Evolutionary conservation across 257 asterid genomes (phyloP), one percentile per base, ranked within the genome.

Genomic region (Rauvolfia tetraphylla): DNA sequence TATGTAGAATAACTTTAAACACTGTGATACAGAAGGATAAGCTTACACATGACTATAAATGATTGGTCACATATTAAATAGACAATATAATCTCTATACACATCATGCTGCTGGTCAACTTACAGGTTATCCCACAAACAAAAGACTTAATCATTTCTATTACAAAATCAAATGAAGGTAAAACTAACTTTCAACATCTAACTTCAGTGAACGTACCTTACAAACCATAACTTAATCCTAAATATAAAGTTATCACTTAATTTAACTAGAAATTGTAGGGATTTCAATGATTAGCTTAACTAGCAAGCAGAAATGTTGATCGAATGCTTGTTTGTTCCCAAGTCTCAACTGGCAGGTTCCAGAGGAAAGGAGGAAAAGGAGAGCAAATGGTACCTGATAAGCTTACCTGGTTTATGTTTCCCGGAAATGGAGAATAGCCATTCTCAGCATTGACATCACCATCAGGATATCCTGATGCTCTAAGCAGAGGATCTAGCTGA

Each of bases 341-440:
- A 38, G 31, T 23, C 51, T 17, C 51, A 41, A 23, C 8, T 3
- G 9, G 7, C 33, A 67, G 23, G 72, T 39, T 38, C 29, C 51
- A 62, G 46, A 75, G 33, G 46, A 56, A 12, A 68, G 68, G 57
- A 75, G 76, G n/a, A 65, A 25, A 20, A 68, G 54, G 74, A 82
- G 71, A 63, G 81, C 23, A 25, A 42, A 62, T 31, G 68, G n/a
- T n/a, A n/a, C n/a, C 41, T 31, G 8, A 27, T 3, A 15, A 68
- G 5, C 81, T 62, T 90, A 95, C 99, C 85, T 95, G 99, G 88
- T 95, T 95, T 84, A 95, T 95, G 87, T 95, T 95, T 81, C 99
- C 99, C 59, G 99, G 99, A 86, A 89, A 95, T 75, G 98, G 98
- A 83, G 99, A 95, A 83, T 89, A 95, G 84, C 99, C 99, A 39